Conservation (phyloP, 768 basidiomycete genomes). For the Trametes cingulata region DNA sequence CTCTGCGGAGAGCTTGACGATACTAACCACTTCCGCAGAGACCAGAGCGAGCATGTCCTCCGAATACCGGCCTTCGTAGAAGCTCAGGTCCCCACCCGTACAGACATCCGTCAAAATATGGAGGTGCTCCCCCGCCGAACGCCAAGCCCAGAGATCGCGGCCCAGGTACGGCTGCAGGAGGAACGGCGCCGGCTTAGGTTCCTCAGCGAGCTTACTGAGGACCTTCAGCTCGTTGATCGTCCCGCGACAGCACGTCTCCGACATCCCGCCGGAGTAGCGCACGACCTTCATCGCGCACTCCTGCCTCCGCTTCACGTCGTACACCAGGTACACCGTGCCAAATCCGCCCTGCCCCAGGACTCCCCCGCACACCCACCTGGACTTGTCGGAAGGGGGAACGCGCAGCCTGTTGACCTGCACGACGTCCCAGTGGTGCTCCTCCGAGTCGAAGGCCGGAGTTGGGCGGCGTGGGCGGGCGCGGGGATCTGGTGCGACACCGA, state of each 20-base stretch:
- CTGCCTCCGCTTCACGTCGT: not conserved
- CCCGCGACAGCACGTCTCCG: slow-evolving; percentile 13
- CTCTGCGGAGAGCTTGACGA: not conserved
- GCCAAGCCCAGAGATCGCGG: slow-evolving; percentile 11
- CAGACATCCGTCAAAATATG: slow-evolving; percentile 25
- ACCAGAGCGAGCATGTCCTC: slow-evolving; percentile 10
- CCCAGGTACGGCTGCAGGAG: slow-evolving; percentile 16
- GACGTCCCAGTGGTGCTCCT: not conserved
- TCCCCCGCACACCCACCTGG: slow-evolving; percentile 10
- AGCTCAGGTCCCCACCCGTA: slow-evolving; percentile 23
- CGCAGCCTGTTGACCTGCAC: slow-evolving; percentile 4
- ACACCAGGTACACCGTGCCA: slow-evolving; percentile 24
- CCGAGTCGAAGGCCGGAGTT: not conserved
- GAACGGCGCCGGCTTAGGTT: slow-evolving; percentile 6
- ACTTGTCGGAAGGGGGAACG: not conserved
- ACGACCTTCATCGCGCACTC: slow-evolving; percentile 28
- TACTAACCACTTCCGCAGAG: slow-evolving; percentile 28
- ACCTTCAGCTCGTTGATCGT: slow-evolving; percentile 26
- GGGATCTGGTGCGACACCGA: not conserved
- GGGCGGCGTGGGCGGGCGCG: not conserved
- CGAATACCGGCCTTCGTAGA: slow-evolving; percentile 4
- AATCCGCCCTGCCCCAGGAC: slow-evolving; percentile 23
- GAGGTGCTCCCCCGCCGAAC: slow-evolving; percentile 16
- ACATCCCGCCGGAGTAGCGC: slow-evolving; percentile 4
- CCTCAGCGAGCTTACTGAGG: slow-evolving; percentile 10